A percentile compares a stretch with the other conserved stretches of the same genome.
Evolutionary conservation across 176 grass and related monocot species (phyloP).

Genomic region (Areca catechu): DNA sequence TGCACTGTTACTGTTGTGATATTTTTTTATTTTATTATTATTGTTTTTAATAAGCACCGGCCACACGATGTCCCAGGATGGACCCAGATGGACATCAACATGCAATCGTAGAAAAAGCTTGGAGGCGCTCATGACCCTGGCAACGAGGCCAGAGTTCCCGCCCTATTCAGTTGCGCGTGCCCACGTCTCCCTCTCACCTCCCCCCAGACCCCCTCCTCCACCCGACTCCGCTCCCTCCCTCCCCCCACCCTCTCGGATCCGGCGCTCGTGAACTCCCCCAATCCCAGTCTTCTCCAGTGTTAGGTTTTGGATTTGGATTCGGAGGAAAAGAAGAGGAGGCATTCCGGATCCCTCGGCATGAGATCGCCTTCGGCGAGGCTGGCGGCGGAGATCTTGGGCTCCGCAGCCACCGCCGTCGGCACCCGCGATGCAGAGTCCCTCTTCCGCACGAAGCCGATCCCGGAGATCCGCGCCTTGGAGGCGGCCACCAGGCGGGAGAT

Average conservation of each 20-base stretch:
- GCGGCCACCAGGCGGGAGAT: slow-evolving; percentile 64
- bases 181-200: no score
- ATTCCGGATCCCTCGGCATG: neutral
- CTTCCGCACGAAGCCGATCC: slow-evolving; percentile 76
- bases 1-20: no score
- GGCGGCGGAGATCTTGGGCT: neutral
- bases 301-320: neutral
- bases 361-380: slow-evolving; percentile 13
- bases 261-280: neutral
- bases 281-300: neutral
- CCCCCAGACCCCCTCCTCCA: no score
- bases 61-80: no score
- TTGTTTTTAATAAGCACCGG: no score
- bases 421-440: slow-evolving; percentile 69
- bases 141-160: no score
- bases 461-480: slow-evolving; percentile 75
- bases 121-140: no score
- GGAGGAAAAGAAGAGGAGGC: neutral
- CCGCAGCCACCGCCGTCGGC: slow-evolving; percentile 25
- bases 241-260: neutral
- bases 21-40: no score
- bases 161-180: no score
- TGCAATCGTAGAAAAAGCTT: no score
- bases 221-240: no score
- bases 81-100: no score